phyloP scores from a whole-genome alignment of 2,329 filamentous ascomycete species.

The Stemphylium lycopersici region DNA sequence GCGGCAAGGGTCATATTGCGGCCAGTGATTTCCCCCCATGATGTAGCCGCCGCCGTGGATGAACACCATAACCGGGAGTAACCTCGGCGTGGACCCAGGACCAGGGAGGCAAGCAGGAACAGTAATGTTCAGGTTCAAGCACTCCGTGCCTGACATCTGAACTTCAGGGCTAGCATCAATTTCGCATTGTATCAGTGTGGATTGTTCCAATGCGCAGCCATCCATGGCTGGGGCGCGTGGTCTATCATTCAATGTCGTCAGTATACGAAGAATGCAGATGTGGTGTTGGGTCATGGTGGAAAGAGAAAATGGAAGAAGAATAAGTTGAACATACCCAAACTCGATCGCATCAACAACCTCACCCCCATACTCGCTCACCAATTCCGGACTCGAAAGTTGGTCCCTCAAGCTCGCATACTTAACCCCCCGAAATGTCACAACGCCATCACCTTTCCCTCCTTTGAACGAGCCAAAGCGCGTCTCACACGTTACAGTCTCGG shows the following conservation, averaged over 20 bases:
- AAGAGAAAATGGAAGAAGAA: too few relatives aligned
- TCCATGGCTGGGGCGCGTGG: conserved; percentile 25
- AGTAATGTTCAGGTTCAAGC: conserved; percentile 59
- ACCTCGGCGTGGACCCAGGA: conserved; percentile 7
- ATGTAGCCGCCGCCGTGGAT: conserved; percentile 59
- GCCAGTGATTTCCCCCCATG: conserved; percentile 58
- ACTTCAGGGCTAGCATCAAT: conserved; percentile 16
- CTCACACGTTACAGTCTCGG: neutral
- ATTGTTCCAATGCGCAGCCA: conserved; percentile 26
- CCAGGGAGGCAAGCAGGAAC: conserved; percentile 40
- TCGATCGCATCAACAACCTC: conserved; percentile 34
- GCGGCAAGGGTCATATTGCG: conserved; percentile 55
- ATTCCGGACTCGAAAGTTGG: conserved; percentile 37
- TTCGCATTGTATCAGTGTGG: conserved; percentile 28
- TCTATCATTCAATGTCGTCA: conserved; percentile 7
- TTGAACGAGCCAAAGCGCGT: conserved; percentile 19
- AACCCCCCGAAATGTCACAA: conserved; percentile 40
- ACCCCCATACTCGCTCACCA: conserved; percentile 25
- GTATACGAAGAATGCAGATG: neutral
- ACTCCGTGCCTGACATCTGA: conserved; percentile 53
- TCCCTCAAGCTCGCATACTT: conserved; percentile 43
- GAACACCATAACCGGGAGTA: conserved; percentile 58
- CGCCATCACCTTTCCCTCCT: conserved; percentile 17
- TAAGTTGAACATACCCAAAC: conserved; percentile 32
- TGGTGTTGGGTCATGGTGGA: too few relatives aligned